Conservation (phyloP, 139 green algal genomes). For the Edaphochlamys debaryana region DNA sequence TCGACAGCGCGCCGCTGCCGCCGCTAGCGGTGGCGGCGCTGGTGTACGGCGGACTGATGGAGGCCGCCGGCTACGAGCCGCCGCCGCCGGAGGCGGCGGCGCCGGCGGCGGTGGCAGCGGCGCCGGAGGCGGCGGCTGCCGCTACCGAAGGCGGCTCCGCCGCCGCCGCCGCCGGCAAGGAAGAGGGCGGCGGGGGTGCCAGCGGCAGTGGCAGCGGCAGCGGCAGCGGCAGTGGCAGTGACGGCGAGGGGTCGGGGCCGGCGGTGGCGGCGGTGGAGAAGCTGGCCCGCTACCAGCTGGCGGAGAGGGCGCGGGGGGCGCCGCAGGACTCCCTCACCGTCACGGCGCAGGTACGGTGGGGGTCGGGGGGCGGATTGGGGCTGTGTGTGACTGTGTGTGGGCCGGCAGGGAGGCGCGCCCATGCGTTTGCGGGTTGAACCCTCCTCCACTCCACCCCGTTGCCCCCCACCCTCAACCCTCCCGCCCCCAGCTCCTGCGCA, state of each 20-base stretch:
- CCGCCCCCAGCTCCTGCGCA: slow-evolving; percentile 8
- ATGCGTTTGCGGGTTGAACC: too few relatives aligned
- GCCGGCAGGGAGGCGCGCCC: too few relatives aligned
- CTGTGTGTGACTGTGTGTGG: too few relatives aligned
- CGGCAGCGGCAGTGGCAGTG: slow-evolving; percentile 17
- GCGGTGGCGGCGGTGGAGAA: slow-evolving; percentile 4
- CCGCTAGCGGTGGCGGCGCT: slow-evolving; percentile 38
- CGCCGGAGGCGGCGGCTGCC: not conserved
- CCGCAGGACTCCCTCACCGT: slow-evolving; percentile 35
- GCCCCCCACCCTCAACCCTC: not conserved
- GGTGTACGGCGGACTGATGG: slow-evolving; percentile 43
- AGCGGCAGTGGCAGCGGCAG: slow-evolving; percentile 17
- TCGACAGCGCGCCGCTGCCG: not conserved
- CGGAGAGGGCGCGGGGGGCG: not conserved
- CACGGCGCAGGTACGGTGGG: not conserved
- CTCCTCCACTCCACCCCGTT: not conserved
- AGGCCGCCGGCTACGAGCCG: slow-evolving; percentile 11
- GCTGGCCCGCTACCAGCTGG: slow-evolving; percentile 49
- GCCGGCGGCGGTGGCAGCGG: not conserved
- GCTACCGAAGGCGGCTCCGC: too few relatives aligned
- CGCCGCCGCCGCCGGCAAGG: not conserved
- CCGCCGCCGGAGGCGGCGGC: not conserved
- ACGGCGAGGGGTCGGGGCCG: not conserved
- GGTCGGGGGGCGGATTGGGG: too few relatives aligned
- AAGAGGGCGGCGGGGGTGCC: not conserved